Percentiles rank a stretch among this genome's conserved stretches.
phyloP scores from a whole-genome alignment of 352 stramenopile species.

The Phytophthora pluvialis region DNA sequence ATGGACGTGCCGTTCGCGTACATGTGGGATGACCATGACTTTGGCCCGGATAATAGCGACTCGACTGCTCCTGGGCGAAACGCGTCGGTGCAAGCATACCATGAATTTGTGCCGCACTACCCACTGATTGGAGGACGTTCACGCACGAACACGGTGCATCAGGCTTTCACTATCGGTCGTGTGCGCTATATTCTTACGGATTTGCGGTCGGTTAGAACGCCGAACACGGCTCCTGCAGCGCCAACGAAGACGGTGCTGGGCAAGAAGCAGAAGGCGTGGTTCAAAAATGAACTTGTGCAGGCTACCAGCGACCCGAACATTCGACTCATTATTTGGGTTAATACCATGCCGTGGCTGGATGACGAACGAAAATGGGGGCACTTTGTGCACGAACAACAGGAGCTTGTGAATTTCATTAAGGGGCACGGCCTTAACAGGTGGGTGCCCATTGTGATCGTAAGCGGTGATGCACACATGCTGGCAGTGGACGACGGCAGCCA shows the following conservation, averaged over 20 bases:
- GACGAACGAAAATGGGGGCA: constrained; percentile 89
- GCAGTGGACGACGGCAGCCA: constrained; percentile 83
- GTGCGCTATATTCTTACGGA: constrained; percentile 89
- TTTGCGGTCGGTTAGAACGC: constrained; percentile 73
- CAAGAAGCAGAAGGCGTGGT: constrained; percentile 86
- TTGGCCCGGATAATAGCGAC: constrained; percentile 90
- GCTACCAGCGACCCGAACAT: constrained; percentile 62
- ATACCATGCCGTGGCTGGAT: constrained; percentile 90
- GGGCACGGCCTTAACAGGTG: constrained; percentile 66
- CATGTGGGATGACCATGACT: constrained; percentile 94
- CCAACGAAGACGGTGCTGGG: constrained; percentile 88
- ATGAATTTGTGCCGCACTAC: constrained; percentile 86
- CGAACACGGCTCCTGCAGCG: constrained; percentile 63
- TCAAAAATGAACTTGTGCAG: constrained; percentile 77
- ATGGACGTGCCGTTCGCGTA: constrained; percentile 89
- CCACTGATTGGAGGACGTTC: constrained; percentile 42
- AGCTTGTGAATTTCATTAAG: constrained; percentile 81
- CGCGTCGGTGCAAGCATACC: constrained; percentile 79
- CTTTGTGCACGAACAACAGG: constrained; percentile 80
- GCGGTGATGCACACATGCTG: constrained; percentile 91
- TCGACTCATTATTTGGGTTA: constrained; percentile 85
- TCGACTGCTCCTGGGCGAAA: constrained; percentile 72
- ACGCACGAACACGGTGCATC: constrained; percentile 59
- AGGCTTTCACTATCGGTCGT: constrained; percentile 86
- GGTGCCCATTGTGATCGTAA: constrained; percentile 84